Evolutionary conservation across 176 grass and related monocot genomes (phyloP).

Genomic region (Tillandsia fasciculata): DNA sequence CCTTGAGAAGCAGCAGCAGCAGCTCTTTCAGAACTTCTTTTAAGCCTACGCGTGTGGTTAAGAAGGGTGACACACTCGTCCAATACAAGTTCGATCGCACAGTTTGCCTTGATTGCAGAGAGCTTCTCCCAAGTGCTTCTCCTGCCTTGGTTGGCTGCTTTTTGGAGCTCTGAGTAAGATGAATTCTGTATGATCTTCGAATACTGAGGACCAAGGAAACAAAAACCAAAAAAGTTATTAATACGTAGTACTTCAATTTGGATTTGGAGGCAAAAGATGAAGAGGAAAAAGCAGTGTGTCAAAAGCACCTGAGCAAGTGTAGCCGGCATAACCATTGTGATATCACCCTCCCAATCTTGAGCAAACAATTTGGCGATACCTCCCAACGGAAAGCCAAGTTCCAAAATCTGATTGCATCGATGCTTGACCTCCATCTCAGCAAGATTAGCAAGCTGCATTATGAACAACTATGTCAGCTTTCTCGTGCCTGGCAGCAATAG

Average conservation of each 20-base stretch:
- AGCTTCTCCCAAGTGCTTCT: conserved; percentile 87
- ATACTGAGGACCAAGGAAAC: conserved; percentile 44
- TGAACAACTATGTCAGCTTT: conserved; percentile 1
- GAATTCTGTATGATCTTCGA: conserved; percentile 94
- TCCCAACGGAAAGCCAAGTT: conserved; percentile 82
- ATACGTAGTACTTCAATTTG: background rate
- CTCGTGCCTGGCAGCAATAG: background rate
- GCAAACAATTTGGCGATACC: conserved; percentile 82
- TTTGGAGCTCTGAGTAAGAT: conserved; percentile 71
- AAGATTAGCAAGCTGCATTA: conserved; percentile 67
- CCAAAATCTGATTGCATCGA: conserved; percentile 81
- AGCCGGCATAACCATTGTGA: conserved; percentile 89
- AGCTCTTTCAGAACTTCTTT: conserved; percentile 69
- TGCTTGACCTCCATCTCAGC: conserved; percentile 95
- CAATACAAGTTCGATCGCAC: conserved; percentile 71
- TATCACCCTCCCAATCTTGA: conserved; percentile 95
- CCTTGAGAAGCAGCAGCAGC: conserved; percentile 56
- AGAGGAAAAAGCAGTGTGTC: background rate
- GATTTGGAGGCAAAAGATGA: background rate
- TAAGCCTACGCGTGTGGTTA: conserved; percentile 77
- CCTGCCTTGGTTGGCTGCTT: conserved; percentile 75
- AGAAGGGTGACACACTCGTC: conserved; percentile 83
- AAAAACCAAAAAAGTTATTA: conserved; percentile 11
- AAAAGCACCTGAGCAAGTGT: conserved; percentile 64
- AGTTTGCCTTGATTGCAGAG: conserved; percentile 87